Conservation (phyloP, 305 asterid species). For the Rubia balearica region DNA sequence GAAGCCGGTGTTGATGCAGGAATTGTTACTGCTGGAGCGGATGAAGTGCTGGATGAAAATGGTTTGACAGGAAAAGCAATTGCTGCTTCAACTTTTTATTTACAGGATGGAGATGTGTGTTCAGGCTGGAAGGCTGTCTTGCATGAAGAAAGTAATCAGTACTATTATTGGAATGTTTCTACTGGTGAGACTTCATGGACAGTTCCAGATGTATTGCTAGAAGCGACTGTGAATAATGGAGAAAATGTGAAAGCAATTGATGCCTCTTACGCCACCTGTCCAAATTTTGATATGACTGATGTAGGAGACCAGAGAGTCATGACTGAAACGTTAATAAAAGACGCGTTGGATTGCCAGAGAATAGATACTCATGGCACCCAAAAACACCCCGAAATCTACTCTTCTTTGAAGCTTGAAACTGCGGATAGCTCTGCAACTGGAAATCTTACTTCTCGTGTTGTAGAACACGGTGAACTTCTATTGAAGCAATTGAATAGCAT, state of each 20-base stretch:
- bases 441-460: conserved; percentile 39
- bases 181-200: conserved; percentile 98
- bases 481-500: conserved; percentile 53
- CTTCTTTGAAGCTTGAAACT: conserved; percentile 15
- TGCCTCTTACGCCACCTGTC: conserved; percentile 22
- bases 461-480: conserved; percentile 48
- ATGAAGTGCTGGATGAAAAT: conserved; percentile 33
- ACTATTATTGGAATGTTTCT: conserved; percentile 81
- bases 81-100: conserved; percentile 33
- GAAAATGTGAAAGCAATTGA: conserved; percentile 18
- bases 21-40: conserved; percentile 18
- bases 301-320: conserved; percentile 18
- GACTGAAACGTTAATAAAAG: conserved; percentile 24
- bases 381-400: conserved; percentile 12
- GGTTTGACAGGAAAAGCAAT: conserved; percentile 26
- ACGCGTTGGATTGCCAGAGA: conserved; percentile 27
- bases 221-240: no score
- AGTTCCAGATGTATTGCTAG: conserved; percentile 54
- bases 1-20: conserved; percentile 30
- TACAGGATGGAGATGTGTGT: conserved; percentile 37
- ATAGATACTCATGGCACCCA: conserved; percentile 29
- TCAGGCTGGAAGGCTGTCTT: conserved; percentile 84
- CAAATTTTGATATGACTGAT: conserved; percentile 17
- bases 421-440: conserved; percentile 27
- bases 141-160: conserved; percentile 86